A percentile compares a stretch with the other conserved stretches of the same genome.
These are phyloP conservation scores for Aspergillus awamori DNA, from an alignment of 2,329 filamentous ascomycete genomes.

Conservation along the genomic window DNA sequence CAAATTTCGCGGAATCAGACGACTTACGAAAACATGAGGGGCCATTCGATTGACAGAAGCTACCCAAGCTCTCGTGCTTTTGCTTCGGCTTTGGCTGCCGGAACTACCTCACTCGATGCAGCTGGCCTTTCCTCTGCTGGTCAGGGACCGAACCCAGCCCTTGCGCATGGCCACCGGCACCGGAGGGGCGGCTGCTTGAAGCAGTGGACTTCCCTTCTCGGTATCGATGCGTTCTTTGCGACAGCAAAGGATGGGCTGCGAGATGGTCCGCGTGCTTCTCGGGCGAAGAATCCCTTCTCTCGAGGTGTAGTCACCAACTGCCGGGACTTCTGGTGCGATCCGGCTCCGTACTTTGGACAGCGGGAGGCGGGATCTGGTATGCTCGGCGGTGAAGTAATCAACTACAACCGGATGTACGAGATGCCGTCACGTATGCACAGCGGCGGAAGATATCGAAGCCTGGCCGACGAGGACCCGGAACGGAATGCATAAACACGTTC, in stretches of 20 bases:
- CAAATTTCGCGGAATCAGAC: conserved; percentile 92
- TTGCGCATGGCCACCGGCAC: conserved; percentile 50
- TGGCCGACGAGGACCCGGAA: conserved; percentile 44
- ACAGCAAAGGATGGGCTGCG: conserved; percentile 76
- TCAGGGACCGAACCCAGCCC: conserved; percentile 63
- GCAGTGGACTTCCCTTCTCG: conserved; percentile 81
- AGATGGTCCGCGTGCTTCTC: conserved; percentile 50
- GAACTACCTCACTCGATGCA: conserved; percentile 64
- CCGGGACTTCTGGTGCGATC: conserved; percentile 94
- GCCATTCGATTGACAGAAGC: conserved; percentile 64
- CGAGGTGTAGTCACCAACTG: conserved; percentile 85
- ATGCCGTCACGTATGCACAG: conserved; percentile 68
- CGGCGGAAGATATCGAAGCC: conserved; percentile 63
- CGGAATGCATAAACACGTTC: conserved; percentile 28
- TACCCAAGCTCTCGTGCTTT: conserved; percentile 61
- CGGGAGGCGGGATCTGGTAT: conserved; percentile 74
- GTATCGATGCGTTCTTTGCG: conserved; percentile 90
- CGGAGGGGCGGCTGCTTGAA: conserved; percentile 66
- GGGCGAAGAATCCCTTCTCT: conserved; percentile 79
- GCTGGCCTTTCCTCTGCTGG: conserved; percentile 70
- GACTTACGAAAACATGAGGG: conserved; percentile 95
- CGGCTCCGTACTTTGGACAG: conserved; percentile 75
- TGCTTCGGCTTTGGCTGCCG: conserved; percentile 70
- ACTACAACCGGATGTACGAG: conserved; percentile 91
- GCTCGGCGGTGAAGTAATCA: conserved; percentile 75